Evolutionary conservation across 768 basidiomycete species (phyloP).

Genomic region (Mycena vulgaris): DNA sequence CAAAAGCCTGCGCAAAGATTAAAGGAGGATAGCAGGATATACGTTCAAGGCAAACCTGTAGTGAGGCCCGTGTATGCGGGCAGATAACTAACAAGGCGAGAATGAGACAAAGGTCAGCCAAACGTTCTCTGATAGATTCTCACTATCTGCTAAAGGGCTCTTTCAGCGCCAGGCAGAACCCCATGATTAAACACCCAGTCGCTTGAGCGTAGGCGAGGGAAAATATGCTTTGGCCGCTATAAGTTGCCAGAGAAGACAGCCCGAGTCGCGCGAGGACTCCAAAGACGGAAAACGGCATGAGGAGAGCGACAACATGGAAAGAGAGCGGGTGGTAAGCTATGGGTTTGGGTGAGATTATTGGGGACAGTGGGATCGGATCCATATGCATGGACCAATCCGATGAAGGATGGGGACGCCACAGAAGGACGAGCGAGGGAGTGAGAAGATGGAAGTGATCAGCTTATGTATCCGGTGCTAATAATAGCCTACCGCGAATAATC

Average conservation of each 20-base stretch:
- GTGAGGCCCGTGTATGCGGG: conserved; percentile 91
- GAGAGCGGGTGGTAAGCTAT: conserved; percentile 68
- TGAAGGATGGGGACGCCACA: conserved; percentile 23
- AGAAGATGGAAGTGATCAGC: too few relatives aligned
- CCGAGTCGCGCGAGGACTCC: conserved; percentile 91
- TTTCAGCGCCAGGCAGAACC: conserved; percentile 79
- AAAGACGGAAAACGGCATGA: conserved; percentile 87
- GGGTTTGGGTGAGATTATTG: conserved; percentile 43
- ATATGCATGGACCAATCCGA: conserved; percentile 46
- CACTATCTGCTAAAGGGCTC: conserved; percentile 83
- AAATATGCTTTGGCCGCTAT: conserved; percentile 84
- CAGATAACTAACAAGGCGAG: conserved; percentile 73
- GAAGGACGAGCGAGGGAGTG: not conserved
- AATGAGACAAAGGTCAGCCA: not conserved
- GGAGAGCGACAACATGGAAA: conserved; percentile 74
- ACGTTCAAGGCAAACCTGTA: conserved; percentile 68
- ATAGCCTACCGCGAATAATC: not conserved
- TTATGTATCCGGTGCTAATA: not conserved
- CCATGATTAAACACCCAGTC: conserved; percentile 94
- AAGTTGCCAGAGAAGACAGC: conserved; percentile 79
- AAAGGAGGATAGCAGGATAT: not conserved
- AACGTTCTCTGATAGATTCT: conserved; percentile 47
- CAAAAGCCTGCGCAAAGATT: conserved; percentile 81
- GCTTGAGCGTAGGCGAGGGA: conserved; percentile 89
- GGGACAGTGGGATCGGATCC: conserved; percentile 50